Conservation (phyloP, 2,329 filamentous ascomycete species). For the Xylariomycetidae sp. region DNA sequence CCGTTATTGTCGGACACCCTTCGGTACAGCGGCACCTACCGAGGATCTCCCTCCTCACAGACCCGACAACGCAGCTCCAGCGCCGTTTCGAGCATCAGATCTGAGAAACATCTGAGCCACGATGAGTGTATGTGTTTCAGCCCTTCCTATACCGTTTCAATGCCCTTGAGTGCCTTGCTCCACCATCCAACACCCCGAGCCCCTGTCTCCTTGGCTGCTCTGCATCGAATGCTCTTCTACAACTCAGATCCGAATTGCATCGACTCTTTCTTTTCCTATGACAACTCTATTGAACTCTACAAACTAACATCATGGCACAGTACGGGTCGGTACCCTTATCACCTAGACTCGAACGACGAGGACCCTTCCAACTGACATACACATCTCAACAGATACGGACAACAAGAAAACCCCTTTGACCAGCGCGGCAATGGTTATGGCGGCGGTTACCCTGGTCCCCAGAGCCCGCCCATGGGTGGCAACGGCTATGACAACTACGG, state of each 20-base stretch:
- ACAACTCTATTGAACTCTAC: conserved; percentile 9
- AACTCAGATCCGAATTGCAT: conserved; percentile 4
- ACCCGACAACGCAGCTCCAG: no score
- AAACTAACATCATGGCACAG: conserved; percentile 39
- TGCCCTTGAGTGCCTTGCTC: no score
- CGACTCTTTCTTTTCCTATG: conserved; percentile 7
- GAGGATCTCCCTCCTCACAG: no score
- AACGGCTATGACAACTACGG: conserved; percentile 27
- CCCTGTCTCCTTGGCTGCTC: no score
- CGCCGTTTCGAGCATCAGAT: no score
- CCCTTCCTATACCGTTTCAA: conserved; percentile 22
- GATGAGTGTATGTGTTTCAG: conserved; percentile 45
- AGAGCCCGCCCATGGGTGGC: conserved; percentile 9
- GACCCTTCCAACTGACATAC: conserved; percentile 26
- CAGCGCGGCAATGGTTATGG: conserved; percentile 40
- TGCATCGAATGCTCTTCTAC: no score
- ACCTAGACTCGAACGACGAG: conserved; percentile 4
- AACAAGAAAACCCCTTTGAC: conserved; percentile 52
- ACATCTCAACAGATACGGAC: conserved; percentile 42
- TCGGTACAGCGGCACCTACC: no score
- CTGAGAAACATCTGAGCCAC: no score
- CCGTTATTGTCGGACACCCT: no score
- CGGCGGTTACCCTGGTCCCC: conserved; percentile 18
- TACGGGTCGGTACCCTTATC: conserved; percentile 44
- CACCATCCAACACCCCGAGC: conserved; percentile 6